A percentile compares a stretch with the other conserved stretches of the same genome.
phyloP scores from a whole-genome alignment of 75 land plant species.

The Sequoiadendron giganteum region DNA sequence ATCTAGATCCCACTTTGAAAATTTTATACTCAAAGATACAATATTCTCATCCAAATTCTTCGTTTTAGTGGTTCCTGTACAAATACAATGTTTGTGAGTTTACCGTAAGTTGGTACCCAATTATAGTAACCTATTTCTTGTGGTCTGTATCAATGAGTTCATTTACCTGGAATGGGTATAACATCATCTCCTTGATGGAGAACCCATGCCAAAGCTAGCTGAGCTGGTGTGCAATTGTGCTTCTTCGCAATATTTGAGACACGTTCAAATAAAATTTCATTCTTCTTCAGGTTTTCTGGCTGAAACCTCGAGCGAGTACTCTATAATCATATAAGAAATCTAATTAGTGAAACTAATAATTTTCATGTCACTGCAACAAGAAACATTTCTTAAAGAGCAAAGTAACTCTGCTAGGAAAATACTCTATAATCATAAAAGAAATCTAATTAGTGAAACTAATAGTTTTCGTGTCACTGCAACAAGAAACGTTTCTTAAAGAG shows the following conservation, averaged over 20 bases:
- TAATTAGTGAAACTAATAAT: background rate
- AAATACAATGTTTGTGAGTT: background rate
- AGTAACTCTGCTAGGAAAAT: background rate
- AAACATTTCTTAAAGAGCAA: background rate
- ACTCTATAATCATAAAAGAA: background rate
- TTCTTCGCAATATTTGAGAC: conserved; percentile 22
- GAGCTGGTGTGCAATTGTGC: conserved; percentile 11
- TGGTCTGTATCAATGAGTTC: background rate
- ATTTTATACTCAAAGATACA: conserved; percentile 14
- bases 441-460: background rate
- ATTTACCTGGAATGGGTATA: conserved; percentile 41
- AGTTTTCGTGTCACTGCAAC: background rate
- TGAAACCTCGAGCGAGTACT: conserved; percentile 13
- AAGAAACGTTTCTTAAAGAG: background rate
- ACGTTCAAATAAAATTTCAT: conserved; percentile 23
- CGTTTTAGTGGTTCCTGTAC: conserved; percentile 28
- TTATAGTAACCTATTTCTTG: background rate
- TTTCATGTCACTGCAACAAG: background rate
- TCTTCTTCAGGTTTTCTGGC: conserved; percentile 20
- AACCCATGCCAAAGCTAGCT: conserved; percentile 21
- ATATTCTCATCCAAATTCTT: conserved; percentile 30
- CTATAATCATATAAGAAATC: background rate
- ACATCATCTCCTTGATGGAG: conserved; percentile 35
- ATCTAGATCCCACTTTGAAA: conserved; percentile 22
- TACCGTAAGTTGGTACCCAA: background rate